phyloP scores from a whole-genome alignment of 208 protist genomes.

The Leishmania amazonensis region DNA sequence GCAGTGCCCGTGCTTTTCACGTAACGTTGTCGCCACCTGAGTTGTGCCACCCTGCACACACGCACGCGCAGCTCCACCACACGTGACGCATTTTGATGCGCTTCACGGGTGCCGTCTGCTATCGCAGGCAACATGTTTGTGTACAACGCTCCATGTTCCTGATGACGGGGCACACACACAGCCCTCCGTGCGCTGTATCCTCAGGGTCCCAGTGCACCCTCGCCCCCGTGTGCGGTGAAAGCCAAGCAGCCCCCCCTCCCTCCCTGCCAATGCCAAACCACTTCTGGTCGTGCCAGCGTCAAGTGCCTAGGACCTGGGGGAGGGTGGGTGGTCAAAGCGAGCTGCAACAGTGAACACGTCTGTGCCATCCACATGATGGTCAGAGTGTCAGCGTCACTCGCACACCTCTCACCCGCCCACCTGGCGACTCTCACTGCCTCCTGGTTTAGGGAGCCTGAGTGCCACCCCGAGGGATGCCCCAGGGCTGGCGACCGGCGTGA shows the following conservation, averaged over 20 bases:
- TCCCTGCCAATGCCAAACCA: background rate
- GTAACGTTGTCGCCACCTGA: background rate
- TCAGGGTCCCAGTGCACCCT: background rate
- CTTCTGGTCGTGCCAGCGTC: background rate
- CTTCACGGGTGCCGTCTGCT: background rate
- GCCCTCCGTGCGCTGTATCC: too few relatives aligned
- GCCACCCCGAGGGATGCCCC: too few relatives aligned
- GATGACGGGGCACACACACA: too few relatives aligned
- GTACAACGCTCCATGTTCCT: background rate
- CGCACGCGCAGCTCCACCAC: background rate
- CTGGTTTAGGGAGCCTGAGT: too few relatives aligned
- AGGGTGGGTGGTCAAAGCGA: background rate
- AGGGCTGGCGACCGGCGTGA: background rate
- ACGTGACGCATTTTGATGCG: background rate
- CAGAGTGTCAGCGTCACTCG: background rate
- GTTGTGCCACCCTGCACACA: background rate
- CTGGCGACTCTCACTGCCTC: background rate
- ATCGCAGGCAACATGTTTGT: background rate
- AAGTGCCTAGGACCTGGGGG: too few relatives aligned
- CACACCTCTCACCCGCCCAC: background rate
- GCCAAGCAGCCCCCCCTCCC: background rate
- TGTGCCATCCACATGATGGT: background rate
- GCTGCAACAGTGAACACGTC: background rate
- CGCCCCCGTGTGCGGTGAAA: background rate
- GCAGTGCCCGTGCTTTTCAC: background rate